Evolutionary conservation across 176 grass and related monocot genomes (phyloP).

Genomic region (Rhipidocladum racemiflorum): DNA sequence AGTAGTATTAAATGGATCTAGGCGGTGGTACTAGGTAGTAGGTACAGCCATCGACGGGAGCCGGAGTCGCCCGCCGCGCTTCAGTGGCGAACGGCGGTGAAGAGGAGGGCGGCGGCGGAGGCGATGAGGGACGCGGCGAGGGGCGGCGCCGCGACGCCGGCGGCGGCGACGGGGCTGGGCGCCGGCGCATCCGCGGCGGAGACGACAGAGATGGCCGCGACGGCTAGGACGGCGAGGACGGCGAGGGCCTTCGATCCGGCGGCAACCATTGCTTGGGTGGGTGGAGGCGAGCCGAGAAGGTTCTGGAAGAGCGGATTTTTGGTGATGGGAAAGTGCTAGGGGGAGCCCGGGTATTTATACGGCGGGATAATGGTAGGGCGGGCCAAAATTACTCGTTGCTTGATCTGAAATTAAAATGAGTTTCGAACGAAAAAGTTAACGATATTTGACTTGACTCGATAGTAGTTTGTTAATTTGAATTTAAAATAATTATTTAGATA

Average conservation of each 20-base stretch:
- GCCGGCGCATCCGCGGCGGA: slow-evolving; percentile 45
- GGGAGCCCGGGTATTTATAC: slow-evolving; percentile 32
- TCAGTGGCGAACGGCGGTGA: slow-evolving; percentile 52
- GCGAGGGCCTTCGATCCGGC: slow-evolving; percentile 41
- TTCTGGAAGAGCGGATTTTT: background rate
- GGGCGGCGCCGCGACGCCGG: slow-evolving; percentile 29
- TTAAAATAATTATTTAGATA: too few species aligned
- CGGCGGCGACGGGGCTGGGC: slow-evolving; percentile 42
- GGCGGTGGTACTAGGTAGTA: slow-evolving; percentile 1
- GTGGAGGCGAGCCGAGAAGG: background rate
- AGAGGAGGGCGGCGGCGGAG: slow-evolving; percentile 49
- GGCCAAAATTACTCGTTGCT: too few species aligned
- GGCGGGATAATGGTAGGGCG: too few species aligned
- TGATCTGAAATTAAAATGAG: too few species aligned
- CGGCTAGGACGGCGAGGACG: slow-evolving; percentile 29
- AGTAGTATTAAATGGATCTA: slow-evolving; percentile 34
- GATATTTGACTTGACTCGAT: too few species aligned
- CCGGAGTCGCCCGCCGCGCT: background rate
- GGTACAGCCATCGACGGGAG: background rate
- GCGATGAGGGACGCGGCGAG: slow-evolving; percentile 39
- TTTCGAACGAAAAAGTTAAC: too few species aligned
- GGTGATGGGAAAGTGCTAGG: background rate
- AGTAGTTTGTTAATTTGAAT: too few species aligned
- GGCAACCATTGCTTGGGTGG: slow-evolving; percentile 30
- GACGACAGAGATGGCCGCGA: slow-evolving; percentile 30